Percentiles rank a stretch among this genome's conserved stretches.
Conservation (phyloP, 2,329 filamentous ascomycete species). For the Monilinia fructigena region DNA sequence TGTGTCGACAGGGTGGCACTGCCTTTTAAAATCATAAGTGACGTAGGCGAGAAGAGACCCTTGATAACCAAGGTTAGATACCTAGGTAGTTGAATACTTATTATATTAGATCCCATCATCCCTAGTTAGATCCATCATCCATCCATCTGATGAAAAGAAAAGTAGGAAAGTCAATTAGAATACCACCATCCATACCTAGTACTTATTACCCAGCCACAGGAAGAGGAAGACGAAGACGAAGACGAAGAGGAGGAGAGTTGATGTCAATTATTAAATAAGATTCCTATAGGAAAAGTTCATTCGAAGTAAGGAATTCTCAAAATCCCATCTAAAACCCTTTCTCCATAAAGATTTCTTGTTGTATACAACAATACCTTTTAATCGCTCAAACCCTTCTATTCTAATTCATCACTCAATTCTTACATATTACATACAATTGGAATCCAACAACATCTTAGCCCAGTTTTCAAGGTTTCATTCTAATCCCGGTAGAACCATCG, state of each 20-base stretch:
- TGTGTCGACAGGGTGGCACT: neutral
- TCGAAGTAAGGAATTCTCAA: neutral
- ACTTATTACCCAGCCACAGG: too few species aligned
- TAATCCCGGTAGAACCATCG: neutral
- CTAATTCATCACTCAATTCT: neutral
- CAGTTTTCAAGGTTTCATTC: neutral
- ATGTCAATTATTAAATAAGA: too few species aligned
- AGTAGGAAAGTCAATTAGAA: too few species aligned
- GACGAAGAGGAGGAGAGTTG: too few species aligned
- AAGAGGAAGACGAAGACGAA: neutral
- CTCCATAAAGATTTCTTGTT: neutral
- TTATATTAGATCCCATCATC: too few species aligned
- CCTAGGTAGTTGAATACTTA: too few species aligned
- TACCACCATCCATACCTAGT: too few species aligned
- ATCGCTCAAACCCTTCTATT: neutral
- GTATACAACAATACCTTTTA: neutral
- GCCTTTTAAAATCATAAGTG: neutral
- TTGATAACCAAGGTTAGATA: neutral
- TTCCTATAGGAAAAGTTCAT: too few species aligned
- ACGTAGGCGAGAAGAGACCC: constrained; percentile 6
- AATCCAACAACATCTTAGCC: neutral
- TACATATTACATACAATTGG: neutral
- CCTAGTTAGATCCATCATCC: too few species aligned
- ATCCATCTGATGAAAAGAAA: too few species aligned
- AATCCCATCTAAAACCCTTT: constrained; percentile 1